Evolutionary conservation across 2,329 filamentous ascomycete species (phyloP).

Genomic region (Sclerotinia sclerotiorum): DNA sequence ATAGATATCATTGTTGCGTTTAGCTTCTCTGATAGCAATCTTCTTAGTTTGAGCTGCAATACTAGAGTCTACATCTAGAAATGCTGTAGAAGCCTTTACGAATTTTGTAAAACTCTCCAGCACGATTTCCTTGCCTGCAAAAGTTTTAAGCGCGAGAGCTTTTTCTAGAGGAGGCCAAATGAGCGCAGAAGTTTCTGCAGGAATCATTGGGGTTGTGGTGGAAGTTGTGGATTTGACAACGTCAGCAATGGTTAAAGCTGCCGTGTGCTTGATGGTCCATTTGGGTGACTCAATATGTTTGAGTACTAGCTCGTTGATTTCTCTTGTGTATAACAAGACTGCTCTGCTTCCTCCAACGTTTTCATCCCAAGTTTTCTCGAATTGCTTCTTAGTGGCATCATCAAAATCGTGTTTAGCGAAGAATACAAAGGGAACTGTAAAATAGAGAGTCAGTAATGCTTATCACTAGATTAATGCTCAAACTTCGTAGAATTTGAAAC

Average conservation of each 20-base stretch:
- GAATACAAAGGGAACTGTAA: constrained; percentile 77
- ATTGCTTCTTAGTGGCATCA: constrained; percentile 75
- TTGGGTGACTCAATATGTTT: constrained; percentile 73
- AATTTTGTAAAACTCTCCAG: constrained; percentile 79
- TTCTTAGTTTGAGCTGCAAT: constrained; percentile 71
- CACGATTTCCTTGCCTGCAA: constrained; percentile 85
- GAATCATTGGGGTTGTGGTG: constrained; percentile 54
- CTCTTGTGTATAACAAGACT: constrained; percentile 77
- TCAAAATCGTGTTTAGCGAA: constrained; percentile 83
- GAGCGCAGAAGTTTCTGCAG: constrained; percentile 56
- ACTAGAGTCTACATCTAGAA: constrained; percentile 54
- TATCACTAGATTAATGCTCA: background rate
- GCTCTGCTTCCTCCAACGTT: constrained; percentile 83
- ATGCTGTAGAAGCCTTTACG: constrained; percentile 59
- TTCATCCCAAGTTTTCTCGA: constrained; percentile 83
- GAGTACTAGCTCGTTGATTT: constrained; percentile 71
- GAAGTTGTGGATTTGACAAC: constrained; percentile 63
- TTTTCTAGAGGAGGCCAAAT: constrained; percentile 86
- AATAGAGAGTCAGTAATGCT: background rate
- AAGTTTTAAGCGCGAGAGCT: constrained; percentile 83
- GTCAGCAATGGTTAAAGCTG: constrained; percentile 76
- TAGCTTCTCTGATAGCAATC: constrained; percentile 82
- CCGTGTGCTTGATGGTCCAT: constrained; percentile 89
- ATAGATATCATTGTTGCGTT: constrained; percentile 85
- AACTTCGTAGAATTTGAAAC: no score